phyloP scores from a whole-genome alignment of 306 rosid species.

The Quercus berberidifolia region DNA sequence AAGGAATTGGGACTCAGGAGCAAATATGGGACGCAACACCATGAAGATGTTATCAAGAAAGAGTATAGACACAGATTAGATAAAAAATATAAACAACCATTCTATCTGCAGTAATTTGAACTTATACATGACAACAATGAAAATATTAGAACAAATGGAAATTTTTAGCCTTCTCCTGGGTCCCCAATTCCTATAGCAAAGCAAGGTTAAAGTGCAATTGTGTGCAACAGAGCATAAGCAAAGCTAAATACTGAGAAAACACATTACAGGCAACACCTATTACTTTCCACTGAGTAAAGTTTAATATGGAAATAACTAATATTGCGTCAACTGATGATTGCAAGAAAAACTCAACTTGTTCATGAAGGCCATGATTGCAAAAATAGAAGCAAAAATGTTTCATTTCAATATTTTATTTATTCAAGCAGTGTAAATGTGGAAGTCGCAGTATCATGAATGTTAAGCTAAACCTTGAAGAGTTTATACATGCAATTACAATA shows the following conservation, averaged over 20 bases:
- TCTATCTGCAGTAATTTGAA: not conserved
- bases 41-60: not conserved
- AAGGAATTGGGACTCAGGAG: not conserved
- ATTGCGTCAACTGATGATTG: not conserved
- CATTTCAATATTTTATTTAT: not conserved
- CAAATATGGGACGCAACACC: not conserved
- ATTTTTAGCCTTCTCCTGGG: not conserved
- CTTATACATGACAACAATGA: not conserved
- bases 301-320: not conserved
- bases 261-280: too few relatives aligned
- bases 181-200: not conserved
- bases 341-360: not conserved
- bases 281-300: too few relatives aligned
- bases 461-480: constrained; percentile 9
- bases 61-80: not conserved
- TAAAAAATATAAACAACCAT: not conserved
- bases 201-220: not conserved
- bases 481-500: constrained; percentile 5
- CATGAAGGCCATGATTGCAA: not conserved
- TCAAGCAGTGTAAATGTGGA: not conserved
- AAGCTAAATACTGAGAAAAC: not conserved
- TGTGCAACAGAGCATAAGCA: not conserved
- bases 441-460: not conserved
- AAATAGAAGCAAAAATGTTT: constrained; percentile 1
- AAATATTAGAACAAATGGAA: not conserved